phyloP scores from a whole-genome alignment of 2,329 filamentous ascomycete genomes.

The Pseudopyricularia javanii region DNA sequence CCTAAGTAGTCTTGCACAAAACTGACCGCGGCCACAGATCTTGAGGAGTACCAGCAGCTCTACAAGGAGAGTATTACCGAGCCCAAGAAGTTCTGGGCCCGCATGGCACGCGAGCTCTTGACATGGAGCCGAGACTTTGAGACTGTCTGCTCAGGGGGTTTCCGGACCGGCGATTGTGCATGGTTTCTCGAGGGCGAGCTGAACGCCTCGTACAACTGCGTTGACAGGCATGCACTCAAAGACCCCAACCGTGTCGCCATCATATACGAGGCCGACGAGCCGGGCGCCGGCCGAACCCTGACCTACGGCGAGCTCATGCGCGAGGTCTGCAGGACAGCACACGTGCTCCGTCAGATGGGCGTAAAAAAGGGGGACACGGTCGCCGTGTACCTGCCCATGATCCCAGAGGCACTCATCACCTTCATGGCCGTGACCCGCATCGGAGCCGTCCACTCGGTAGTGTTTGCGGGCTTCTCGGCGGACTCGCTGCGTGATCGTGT shows the following conservation, averaged over 20 bases:
- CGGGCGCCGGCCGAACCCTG: constrained; percentile 72
- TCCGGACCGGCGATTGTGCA: constrained; percentile 69
- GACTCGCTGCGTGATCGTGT: constrained; percentile 94
- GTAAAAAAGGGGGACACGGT: constrained; percentile 96
- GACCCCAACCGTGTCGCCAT: constrained; percentile 89
- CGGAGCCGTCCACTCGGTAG: constrained; percentile 90
- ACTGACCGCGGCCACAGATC: constrained; percentile 23
- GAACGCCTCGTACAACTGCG: constrained; percentile 95
- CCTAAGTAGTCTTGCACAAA: not conserved
- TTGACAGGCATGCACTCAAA: constrained; percentile 93
- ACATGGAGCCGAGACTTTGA: constrained; percentile 87
- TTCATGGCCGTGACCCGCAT: constrained; percentile 87
- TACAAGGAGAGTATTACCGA: constrained; percentile 81
- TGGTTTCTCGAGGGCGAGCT: constrained; percentile 93
- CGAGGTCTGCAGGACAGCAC: constrained; percentile 78
- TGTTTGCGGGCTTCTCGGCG: constrained; percentile 95
- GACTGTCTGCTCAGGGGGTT: constrained; percentile 69
- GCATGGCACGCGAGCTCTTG: constrained; percentile 74
- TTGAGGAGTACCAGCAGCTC: constrained; percentile 55
- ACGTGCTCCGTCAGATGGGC: constrained; percentile 86
- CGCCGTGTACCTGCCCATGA: constrained; percentile 96
- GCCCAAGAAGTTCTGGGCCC: constrained; percentile 82
- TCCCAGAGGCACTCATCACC: constrained; percentile 85
- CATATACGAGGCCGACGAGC: constrained; percentile 97
- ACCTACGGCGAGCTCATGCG: constrained; percentile 89